Evolutionary conservation across 192 early-diverging fungal species (phyloP).

Genomic region (Mortierella claussenii): DNA sequence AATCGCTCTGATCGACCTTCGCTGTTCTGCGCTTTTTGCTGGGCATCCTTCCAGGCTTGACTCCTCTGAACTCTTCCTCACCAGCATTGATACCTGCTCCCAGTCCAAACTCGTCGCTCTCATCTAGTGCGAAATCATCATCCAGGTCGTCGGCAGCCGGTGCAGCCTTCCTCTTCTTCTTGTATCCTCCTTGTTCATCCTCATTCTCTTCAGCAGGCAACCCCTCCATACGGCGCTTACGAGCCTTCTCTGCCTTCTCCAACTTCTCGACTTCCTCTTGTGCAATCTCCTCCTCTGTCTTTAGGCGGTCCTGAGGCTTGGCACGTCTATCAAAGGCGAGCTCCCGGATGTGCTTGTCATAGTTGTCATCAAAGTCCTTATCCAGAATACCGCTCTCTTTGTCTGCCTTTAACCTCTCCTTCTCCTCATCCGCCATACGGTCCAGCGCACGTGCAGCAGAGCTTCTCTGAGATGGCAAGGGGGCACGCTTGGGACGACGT

Average conservation of each 20-base stretch:
- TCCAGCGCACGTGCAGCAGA: slow-evolving; percentile 47
- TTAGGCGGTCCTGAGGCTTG: slow-evolving; percentile 87
- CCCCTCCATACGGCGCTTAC: slow-evolving; percentile 88
- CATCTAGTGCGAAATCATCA: slow-evolving; percentile 69
- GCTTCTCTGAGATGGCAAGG: slow-evolving; percentile 56
- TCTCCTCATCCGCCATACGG: slow-evolving; percentile 47
- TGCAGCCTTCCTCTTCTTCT: slow-evolving; percentile 61
- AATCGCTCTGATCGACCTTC: slow-evolving; percentile 44
- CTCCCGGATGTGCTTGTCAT: slow-evolving; percentile 86
- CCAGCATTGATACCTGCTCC: slow-evolving; percentile 55
- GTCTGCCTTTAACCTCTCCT: slow-evolving; percentile 41
- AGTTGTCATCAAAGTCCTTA: slow-evolving; percentile 70
- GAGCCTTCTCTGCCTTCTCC: slow-evolving; percentile 85
- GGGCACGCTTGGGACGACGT: slow-evolving; percentile 55
- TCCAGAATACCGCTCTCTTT: slow-evolving; percentile 41
- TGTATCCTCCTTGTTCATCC: slow-evolving; percentile 58
- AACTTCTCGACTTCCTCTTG: slow-evolving; percentile 84
- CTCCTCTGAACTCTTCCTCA: slow-evolving; percentile 48
- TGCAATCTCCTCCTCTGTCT: slow-evolving; percentile 94
- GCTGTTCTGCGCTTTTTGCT: slow-evolving; percentile 43
- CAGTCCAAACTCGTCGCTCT: slow-evolving; percentile 55
- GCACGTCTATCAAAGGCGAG: slow-evolving; percentile 88
- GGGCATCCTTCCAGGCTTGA: slow-evolving; percentile 47
- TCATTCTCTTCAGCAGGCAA: slow-evolving; percentile 70
- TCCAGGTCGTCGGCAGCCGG: slow-evolving; percentile 77